Evolutionary conservation across 768 basidiomycete species (phyloP).

Genomic region (Gloeostereum incarnatum): DNA sequence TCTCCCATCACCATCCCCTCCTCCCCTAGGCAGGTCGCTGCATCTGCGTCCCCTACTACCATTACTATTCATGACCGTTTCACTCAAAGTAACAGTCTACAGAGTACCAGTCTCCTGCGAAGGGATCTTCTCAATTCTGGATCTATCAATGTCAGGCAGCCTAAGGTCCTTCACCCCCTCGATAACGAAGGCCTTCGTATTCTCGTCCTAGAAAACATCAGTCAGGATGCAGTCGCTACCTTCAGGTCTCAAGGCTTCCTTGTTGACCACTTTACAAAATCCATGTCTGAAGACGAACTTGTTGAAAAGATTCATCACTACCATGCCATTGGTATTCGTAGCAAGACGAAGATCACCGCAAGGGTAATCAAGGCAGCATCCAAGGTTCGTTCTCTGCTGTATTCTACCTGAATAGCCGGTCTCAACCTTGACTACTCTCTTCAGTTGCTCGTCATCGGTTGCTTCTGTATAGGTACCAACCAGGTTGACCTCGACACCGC

Average conservation of each 20-base stretch:
- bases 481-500: slow-evolving; percentile 89
- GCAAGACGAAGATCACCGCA: slow-evolving; percentile 94
- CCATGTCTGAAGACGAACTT: slow-evolving; percentile 92
- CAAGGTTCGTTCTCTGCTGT: slow-evolving; percentile 47
- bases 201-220: slow-evolving; percentile 92
- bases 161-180: slow-evolving; percentile 71
- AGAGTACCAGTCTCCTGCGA: slow-evolving; percentile 20
- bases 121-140: slow-evolving; percentile 23
- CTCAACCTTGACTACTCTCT: neutral
- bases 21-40: slow-evolving; percentile 24
- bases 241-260: slow-evolving; percentile 81
- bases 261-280: slow-evolving; percentile 82
- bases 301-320: slow-evolving; percentile 73
- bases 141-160: slow-evolving; percentile 30
- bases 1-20: slow-evolving; percentile 37
- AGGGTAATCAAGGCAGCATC: slow-evolving; percentile 80
- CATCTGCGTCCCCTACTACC: slow-evolving; percentile 45
- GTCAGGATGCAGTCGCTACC: slow-evolving; percentile 74
- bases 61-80: slow-evolving; percentile 38
- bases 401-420: no score
- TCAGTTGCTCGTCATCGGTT: slow-evolving; percentile 92
- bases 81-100: no score
- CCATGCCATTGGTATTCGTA: slow-evolving; percentile 93
- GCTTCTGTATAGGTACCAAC: slow-evolving; percentile 99
- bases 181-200: slow-evolving; percentile 77